phyloP scores from a whole-genome alignment of 108 stramenopile genomes.

The Nitzschia sp. region DNA sequence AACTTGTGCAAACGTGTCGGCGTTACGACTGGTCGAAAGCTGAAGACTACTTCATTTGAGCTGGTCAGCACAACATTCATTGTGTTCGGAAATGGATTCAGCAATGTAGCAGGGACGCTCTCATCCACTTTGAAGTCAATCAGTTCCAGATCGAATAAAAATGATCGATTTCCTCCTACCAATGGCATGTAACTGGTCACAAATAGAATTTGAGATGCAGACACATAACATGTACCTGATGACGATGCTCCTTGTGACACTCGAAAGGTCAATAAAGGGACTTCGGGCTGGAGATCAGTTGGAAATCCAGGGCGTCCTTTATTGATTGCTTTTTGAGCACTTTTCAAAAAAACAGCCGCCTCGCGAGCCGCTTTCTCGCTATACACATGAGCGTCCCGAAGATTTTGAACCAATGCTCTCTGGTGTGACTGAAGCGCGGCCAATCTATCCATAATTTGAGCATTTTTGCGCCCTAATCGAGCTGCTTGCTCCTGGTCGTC shows the following conservation, averaged over 20 bases:
- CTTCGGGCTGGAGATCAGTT: conserved; percentile 37
- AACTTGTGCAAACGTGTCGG: conserved; percentile 74
- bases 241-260: conserved; percentile 63
- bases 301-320: conserved; percentile 44
- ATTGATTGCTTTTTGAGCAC: conserved; percentile 35
- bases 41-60: conserved; percentile 50
- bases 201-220: conserved; percentile 67
- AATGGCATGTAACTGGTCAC: conserved; percentile 68
- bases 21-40: conserved; percentile 72
- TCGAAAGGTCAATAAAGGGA: conserved; percentile 70
- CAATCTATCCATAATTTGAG: conserved; percentile 88
- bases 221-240: conserved; percentile 73
- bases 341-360: conserved; percentile 55
- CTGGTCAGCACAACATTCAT: conserved; percentile 44
- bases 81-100: conserved; percentile 72
- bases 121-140: conserved; percentile 68
- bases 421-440: conserved; percentile 86
- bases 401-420: conserved; percentile 49
- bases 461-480: conserved; percentile 83
- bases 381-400: conserved; percentile 56
- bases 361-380: conserved; percentile 47
- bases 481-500: conserved; percentile 85
- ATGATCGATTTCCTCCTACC: conserved; percentile 54
- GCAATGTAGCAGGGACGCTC: conserved; percentile 44
- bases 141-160: conserved; percentile 53